Evolutionary conservation across 2,329 filamentous ascomycete species (phyloP).

Genomic region (Colletotrichum tanaceti): DNA sequence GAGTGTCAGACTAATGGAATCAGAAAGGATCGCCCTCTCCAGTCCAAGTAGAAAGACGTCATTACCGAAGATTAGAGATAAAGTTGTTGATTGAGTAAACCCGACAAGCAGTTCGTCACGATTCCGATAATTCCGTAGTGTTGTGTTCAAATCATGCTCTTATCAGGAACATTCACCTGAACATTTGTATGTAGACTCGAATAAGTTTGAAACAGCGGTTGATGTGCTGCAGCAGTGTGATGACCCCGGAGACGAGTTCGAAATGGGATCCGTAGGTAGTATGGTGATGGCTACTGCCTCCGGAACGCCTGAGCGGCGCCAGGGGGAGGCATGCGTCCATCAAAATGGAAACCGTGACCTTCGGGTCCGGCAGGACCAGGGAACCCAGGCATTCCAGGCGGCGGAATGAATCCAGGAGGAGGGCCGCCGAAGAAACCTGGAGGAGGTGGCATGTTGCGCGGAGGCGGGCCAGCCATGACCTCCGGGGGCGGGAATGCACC

Average conservation of each 20-base stretch:
- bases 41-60: not conserved
- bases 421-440: slow-evolving; percentile 67
- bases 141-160: slow-evolving; percentile 21
- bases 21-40: not conserved
- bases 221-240: slow-evolving; percentile 20
- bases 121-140: slow-evolving; percentile 21
- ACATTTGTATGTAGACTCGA: slow-evolving; percentile 15
- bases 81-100: slow-evolving; percentile 20
- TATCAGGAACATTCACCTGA: slow-evolving; percentile 17
- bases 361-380: slow-evolving; percentile 63
- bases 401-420: slow-evolving; percentile 63
- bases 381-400: slow-evolving; percentile 67
- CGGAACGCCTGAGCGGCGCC: slow-evolving; percentile 54
- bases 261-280: not conserved
- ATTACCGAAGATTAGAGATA: slow-evolving; percentile 20
- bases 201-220: slow-evolving; percentile 20
- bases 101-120: slow-evolving; percentile 28
- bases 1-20: slow-evolving; percentile 4
- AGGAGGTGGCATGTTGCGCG: slow-evolving; percentile 67
- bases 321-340: slow-evolving; percentile 66
- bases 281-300: slow-evolving; percentile 46
- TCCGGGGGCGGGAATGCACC: slow-evolving; percentile 61
- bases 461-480: slow-evolving; percentile 61
- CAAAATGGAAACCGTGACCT: slow-evolving; percentile 63
- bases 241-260: slow-evolving; percentile 6